phyloP scores from a whole-genome alignment of 1,139 yeast species.

The Blastobotrys persicus region DNA sequence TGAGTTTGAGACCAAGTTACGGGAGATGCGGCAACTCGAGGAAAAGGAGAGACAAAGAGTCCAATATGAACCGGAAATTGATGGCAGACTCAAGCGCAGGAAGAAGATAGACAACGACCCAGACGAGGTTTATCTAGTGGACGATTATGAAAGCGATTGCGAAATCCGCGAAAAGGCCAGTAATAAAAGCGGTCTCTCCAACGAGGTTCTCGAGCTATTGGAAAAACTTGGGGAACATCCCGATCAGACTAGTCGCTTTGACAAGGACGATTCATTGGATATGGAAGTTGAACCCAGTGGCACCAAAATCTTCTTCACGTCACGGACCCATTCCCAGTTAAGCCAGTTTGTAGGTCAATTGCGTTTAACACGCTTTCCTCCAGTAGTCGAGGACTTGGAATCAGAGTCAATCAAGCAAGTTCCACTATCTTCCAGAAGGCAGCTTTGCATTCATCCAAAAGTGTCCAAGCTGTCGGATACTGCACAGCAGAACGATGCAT shows the following conservation, averaged over 20 bases:
- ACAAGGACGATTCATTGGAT: neutral
- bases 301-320: slow-evolving; percentile 59
- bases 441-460: slow-evolving; percentile 70
- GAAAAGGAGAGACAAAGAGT: slow-evolving; percentile 21
- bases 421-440: slow-evolving; percentile 69
- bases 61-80: neutral
- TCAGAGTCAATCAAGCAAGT: slow-evolving; percentile 29
- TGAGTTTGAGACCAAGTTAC: slow-evolving; percentile 43
- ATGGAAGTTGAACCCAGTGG: slow-evolving; percentile 16
- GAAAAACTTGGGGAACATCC: slow-evolving; percentile 17
- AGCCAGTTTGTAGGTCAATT: slow-evolving; percentile 79
- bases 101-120: slow-evolving; percentile 12
- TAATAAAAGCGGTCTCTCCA: slow-evolving; percentile 19
- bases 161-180: slow-evolving; percentile 21
- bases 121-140: slow-evolving; percentile 40
- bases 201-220: slow-evolving; percentile 23
- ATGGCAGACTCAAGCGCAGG: neutral
- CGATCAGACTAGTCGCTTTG: neutral
- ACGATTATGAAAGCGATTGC: slow-evolving; percentile 39
- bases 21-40: slow-evolving; percentile 27
- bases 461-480: slow-evolving; percentile 51
- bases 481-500: slow-evolving; percentile 74
- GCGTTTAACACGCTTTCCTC: slow-evolving; percentile 58
- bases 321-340: slow-evolving; percentile 90
- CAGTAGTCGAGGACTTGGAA: slow-evolving; percentile 46